Conservation (phyloP, 176 grass and related monocot genomes). For the Triticum aestivum region DNA sequence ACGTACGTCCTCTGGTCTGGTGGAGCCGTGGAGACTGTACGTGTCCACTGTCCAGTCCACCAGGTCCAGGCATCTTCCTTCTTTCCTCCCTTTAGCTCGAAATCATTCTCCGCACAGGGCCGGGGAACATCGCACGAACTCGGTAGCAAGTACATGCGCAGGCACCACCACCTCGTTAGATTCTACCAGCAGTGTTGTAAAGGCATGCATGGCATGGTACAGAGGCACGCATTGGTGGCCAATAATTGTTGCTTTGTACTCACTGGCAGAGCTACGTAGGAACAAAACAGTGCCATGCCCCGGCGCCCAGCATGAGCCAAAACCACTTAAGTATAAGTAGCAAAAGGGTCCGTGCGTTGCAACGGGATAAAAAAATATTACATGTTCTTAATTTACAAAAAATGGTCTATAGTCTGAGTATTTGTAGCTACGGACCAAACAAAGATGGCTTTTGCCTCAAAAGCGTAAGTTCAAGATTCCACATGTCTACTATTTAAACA, state of each 20-base stretch:
- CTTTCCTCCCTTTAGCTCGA: not conserved
- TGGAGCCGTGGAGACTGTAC: not conserved
- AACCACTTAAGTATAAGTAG: no score
- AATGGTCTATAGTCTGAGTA: no score
- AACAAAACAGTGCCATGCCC: no score
- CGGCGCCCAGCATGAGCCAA: no score
- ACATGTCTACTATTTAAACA: no score
- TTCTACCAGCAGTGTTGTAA: not conserved
- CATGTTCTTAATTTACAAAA: no score
- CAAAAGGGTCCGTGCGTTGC: no score
- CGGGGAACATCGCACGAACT: slow-evolving; percentile 8
- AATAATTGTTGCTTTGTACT: slow-evolving; percentile 16
- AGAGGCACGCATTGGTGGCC: not conserved
- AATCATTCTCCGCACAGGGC: not conserved
- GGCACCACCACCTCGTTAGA: not conserved
- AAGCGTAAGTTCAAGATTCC: no score
- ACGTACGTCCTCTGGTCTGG: not conserved
- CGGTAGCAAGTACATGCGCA: not conserved
- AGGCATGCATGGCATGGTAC: not conserved
- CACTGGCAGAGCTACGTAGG: no score
- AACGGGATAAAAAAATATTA: no score
- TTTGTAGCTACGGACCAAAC: no score
- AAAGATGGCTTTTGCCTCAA: no score
- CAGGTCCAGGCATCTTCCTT: not conserved
- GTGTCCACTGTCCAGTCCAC: not conserved